Base-by-base conservation (phyloP, 345 rosid genomes). In the Toxicodendron radicans region DNA sequence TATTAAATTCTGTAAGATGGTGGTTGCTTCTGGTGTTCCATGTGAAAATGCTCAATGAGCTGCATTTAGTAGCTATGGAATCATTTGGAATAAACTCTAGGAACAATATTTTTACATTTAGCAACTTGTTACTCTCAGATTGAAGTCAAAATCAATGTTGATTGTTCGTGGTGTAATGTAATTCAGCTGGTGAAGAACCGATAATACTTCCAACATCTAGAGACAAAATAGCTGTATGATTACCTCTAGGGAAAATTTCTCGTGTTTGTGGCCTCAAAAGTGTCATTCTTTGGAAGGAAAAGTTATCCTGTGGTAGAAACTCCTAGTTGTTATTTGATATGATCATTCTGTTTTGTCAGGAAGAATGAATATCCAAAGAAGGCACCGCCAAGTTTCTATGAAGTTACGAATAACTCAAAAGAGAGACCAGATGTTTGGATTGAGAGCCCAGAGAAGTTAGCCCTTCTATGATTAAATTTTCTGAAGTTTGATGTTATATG, bases 351-450 rank as follows among this genome's bases (percentile, higher is more conserved):
- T 80, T 77, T 51, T 82, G n/a, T 72, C 85, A 91, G 98, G 86
- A 91, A 87, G 81, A 81, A 90, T 81, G 97, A 92, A 79, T 86
- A 92, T 82, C 97, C 97, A 51, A 92, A 87, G 90, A 90, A 81
- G 86, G 84, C 79, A 30, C 85, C 92, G 17, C 99, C 99, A 38
- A 91, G 86, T 75, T 95, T 91, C 78, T 95, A 92, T 84, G 91
- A 87, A 81, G 94, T 89, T 71, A 95, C 97, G 35, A 90, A 91
- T 78, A 86, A 90, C 76, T 87, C 95, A 11, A 92, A 91, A 79
- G 99, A 92, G 88, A 88, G 99, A 74, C 99, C 99, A 2, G 99
- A 95, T 85, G 97, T 95, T 70, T 95, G 99, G 99, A 87, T 95
- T 65, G 98, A 95, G 58, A 87, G 89, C 91, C 99, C 99, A 62